These are phyloP conservation scores for Pinus albicaulis DNA, from an alignment of 75 land plant species.

Conservation along the genomic window DNA sequence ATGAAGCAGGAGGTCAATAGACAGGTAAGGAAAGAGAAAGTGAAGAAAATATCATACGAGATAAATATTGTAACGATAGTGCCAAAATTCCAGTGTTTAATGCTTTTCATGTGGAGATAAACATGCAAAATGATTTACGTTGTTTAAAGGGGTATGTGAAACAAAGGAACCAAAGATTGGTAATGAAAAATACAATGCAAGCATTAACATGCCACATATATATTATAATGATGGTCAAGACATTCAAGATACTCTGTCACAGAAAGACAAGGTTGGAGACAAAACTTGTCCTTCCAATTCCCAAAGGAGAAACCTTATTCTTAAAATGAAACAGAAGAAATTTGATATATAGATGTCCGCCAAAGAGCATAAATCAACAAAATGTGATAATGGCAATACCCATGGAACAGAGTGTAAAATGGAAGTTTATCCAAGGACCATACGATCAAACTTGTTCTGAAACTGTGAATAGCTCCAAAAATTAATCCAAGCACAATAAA, in stretches of 20 bases:
- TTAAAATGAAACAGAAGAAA: neutral
- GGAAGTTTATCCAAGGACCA: neutral
- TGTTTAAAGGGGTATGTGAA: too few species aligned
- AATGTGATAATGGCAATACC: neutral
- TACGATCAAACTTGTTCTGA: neutral
- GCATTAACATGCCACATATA: too few species aligned
- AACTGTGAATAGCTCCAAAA: neutral
- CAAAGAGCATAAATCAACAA: neutral
- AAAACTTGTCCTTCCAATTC: neutral
- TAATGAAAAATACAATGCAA: too few species aligned
- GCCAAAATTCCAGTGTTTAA: neutral
- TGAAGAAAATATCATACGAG: slow-evolving; percentile 3
- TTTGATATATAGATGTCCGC: neutral
- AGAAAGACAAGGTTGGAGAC: neutral
- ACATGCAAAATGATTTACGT: too few species aligned
- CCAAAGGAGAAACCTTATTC: neutral
- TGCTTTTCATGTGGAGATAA: too few species aligned
- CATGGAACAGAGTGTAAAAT: neutral
- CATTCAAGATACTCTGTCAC: too few species aligned
- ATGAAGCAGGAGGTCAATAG: neutral
- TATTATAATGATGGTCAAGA: too few species aligned
- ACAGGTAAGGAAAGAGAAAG: neutral
- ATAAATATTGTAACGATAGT: neutral
- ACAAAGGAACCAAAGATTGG: too few species aligned
- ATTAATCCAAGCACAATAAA: neutral